These are phyloP conservation scores for Pichia rugopelliculosa DNA, from an alignment of 805 yeast species.

Conservation along the genomic window DNA sequence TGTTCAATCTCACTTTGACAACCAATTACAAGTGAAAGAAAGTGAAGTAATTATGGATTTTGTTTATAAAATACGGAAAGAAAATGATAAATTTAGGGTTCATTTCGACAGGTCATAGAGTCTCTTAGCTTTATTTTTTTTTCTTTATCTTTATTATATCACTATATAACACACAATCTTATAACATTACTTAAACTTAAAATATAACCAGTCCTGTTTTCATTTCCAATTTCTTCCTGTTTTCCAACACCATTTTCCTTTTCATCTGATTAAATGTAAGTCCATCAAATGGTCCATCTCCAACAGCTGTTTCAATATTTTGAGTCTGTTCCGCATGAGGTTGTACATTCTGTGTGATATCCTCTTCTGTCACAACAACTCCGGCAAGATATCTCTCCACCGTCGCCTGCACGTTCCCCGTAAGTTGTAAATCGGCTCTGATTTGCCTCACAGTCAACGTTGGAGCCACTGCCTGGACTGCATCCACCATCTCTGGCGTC, in stretches of 20 bases:
- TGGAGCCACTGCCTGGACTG: slow-evolving; percentile 81
- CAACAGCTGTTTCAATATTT: background rate
- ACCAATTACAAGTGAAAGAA: slow-evolving; percentile 52
- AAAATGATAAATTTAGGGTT: slow-evolving; percentile 35
- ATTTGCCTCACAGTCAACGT: slow-evolving; percentile 62
- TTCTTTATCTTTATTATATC: slow-evolving; percentile 1
- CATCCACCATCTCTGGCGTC: slow-evolving; percentile 70
- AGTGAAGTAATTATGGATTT: slow-evolving; percentile 84
- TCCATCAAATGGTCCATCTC: slow-evolving; percentile 33
- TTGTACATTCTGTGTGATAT: slow-evolving; percentile 35
- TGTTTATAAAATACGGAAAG: slow-evolving; percentile 75
- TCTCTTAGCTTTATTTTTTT: background rate
- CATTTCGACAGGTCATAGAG: slow-evolving; percentile 26
- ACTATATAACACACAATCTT: background rate
- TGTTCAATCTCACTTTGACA: slow-evolving; percentile 51
- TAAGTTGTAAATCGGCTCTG: slow-evolving; percentile 58
- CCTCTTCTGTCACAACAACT: slow-evolving; percentile 29
- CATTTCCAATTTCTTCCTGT: slow-evolving; percentile 45
- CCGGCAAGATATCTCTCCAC: slow-evolving; percentile 60
- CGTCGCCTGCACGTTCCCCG: slow-evolving; percentile 78
- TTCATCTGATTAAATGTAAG: slow-evolving; percentile 40
- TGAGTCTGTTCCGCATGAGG: background rate
- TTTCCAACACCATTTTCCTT: slow-evolving; percentile 51
- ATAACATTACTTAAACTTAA: background rate
- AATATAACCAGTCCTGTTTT: slow-evolving; percentile 15